Evolutionary conservation across 108 stramenopile genomes (phyloP).

Genomic region (Chaetoceros tenuissimus): DNA sequence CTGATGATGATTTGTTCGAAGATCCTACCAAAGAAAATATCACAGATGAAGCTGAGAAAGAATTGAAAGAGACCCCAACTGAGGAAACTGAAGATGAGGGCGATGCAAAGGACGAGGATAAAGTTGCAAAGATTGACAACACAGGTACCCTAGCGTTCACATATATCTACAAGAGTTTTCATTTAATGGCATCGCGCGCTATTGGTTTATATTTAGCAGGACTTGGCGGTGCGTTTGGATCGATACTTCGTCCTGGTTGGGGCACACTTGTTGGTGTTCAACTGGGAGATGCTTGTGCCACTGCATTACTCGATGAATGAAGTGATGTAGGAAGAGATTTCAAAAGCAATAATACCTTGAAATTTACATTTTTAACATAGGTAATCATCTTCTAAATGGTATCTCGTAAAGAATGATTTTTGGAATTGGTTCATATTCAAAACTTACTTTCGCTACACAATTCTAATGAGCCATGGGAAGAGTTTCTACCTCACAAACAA

Average conservation of each 20-base stretch:
- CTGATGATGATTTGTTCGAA: background rate
- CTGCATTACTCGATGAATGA: conserved; percentile 18
- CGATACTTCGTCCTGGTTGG: conserved; percentile 34
- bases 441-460: too few relatives aligned
- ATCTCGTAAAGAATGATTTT: too few relatives aligned
- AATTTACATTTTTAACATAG: too few relatives aligned
- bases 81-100: background rate
- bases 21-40: background rate
- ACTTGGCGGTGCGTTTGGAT: conserved; percentile 38
- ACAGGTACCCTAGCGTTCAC: conserved; percentile 14
- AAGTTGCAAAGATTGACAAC: too few relatives aligned
- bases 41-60: background rate
- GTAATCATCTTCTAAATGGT: too few relatives aligned
- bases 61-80: background rate
- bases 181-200: conserved; percentile 20
- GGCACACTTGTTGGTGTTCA: conserved; percentile 29
- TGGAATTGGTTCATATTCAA: too few relatives aligned
- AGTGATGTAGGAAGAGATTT: background rate
- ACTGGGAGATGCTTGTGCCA: conserved; percentile 28
- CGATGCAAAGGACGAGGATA: background rate
- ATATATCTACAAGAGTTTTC: conserved; percentile 20
- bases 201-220: conserved; percentile 21
- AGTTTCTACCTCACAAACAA: too few relatives aligned
- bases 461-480: too few relatives aligned
- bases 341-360: too few relatives aligned